phyloP scores from a whole-genome alignment of 768 basidiomycete species.

The Auricularia heimuer region DNA sequence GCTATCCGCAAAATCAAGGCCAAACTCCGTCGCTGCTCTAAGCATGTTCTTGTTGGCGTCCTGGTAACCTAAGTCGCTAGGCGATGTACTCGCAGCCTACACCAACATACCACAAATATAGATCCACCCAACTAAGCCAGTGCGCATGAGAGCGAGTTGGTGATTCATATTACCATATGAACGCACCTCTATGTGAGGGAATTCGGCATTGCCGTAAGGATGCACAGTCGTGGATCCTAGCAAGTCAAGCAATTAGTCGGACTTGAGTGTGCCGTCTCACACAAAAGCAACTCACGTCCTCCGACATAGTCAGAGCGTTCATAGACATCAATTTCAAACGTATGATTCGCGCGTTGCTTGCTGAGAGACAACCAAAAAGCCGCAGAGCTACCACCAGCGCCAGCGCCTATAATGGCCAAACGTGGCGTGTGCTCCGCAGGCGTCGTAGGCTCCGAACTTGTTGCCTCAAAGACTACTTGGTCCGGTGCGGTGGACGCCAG shows the following conservation, averaged over 20 bases:
- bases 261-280: conserved; percentile 2
- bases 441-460: background rate
- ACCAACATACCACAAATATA: conserved; percentile 52
- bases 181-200: conserved; percentile 48
- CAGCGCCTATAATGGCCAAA: conserved; percentile 85
- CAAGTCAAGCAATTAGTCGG: background rate
- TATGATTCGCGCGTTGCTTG: conserved; percentile 37
- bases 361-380: conserved; percentile 79
- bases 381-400: conserved; percentile 77
- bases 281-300: conserved; percentile 53
- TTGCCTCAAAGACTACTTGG: background rate
- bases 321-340: conserved; percentile 71
- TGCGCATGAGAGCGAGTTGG: too few species aligned
- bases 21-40: conserved; percentile 75
- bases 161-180: too few species aligned
- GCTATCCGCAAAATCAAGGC: conserved; percentile 46
- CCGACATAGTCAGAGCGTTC: conserved; percentile 70
- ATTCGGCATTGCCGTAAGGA: conserved; percentile 50
- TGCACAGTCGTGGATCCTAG: conserved; percentile 70
- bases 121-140: conserved; percentile 53
- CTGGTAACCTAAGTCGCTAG: too few species aligned
- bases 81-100: background rate
- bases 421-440: background rate
- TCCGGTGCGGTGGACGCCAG: background rate
- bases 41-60: conserved; percentile 57